Evolutionary conservation across 176 grass and related monocot species (phyloP), one percentile per base, ranked within the genome.

Genomic region (Poa pratensis): DNA sequence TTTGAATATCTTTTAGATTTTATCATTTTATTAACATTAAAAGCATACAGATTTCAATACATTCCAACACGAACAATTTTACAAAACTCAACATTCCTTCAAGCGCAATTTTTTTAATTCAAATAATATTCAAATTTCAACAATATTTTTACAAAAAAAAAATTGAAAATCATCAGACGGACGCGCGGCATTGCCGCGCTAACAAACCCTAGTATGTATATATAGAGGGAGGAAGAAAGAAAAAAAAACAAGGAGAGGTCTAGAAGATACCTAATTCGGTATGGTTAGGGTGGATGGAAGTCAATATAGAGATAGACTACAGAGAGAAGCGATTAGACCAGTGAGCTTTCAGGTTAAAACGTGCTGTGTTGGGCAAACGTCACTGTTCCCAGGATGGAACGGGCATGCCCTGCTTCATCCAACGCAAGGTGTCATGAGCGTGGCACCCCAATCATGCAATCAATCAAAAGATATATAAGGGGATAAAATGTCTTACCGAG

Each of bases 271-370:
- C 18, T 50, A 54, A 74, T 79, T 66, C 45, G 69, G 13, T 81
- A 81, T 60, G 83, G 83, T 62, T 75, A 52, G 52, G 71, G 85
- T 89, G 53, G 83, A 37, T 30, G 62, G 63, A 78, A 57, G 65
- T 15, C 69, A 68, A 43, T 68, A 27, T 50, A 20, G 59, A 43
- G 59, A 27, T 50, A 20, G 59, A 9, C 8, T 26, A 89, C 65
- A 20, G 14, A 35, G 30, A 2, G 73, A 12, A 32, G 26, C n/a
- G 82, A 62, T 32, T 11, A 49, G 69, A 63, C 59, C 19, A 64
- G 67, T 58, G 75, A 80, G 82, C 59, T 80, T 48, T 84, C 67
- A 35, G 75, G 53, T 26, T 49, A 40, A 80, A 80, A 51, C 49
- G 49, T 89, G 20, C 0, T 64, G 81, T 30, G 22, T 50, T 70